phyloP scores from a whole-genome alignment of 2,329 filamentous ascomycete genomes.

The Paraconiothyrium sp. region DNA sequence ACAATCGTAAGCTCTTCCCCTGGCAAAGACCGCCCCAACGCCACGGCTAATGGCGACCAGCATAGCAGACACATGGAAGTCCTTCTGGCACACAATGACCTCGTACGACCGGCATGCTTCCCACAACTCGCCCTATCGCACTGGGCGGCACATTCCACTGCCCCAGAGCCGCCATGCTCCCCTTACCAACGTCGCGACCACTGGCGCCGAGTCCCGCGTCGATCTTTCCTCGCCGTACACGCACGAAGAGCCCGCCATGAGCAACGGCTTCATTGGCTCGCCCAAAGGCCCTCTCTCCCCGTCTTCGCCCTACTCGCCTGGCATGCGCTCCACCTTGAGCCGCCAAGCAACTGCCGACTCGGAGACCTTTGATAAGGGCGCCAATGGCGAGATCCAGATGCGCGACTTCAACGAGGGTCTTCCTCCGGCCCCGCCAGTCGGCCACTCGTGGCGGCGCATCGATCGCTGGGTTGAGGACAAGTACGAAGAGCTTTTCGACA shows the following conservation, averaged over 20 bases:
- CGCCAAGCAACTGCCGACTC: slow-evolving; percentile 66
- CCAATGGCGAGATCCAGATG: slow-evolving; percentile 89
- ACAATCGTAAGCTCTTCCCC: slow-evolving; percentile 40
- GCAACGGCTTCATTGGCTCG: slow-evolving; percentile 69
- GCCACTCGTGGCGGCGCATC: slow-evolving; percentile 93
- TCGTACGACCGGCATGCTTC: slow-evolving; percentile 85
- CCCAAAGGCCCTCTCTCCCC: slow-evolving; percentile 66
- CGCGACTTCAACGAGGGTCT: slow-evolving; percentile 93
- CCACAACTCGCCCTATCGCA: slow-evolving; percentile 91
- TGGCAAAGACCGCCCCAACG: slow-evolving; percentile 15
- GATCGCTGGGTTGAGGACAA: slow-evolving; percentile 94
- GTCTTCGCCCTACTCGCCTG: slow-evolving; percentile 84
- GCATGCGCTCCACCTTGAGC: slow-evolving; percentile 81
- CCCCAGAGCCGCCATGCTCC: slow-evolving; percentile 82
- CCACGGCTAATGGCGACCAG: slow-evolving; percentile 40
- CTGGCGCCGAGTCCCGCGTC: slow-evolving; percentile 83
- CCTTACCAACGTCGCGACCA: slow-evolving; percentile 86
- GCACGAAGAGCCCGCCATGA: slow-evolving; percentile 70
- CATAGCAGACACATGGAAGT: slow-evolving; percentile 71
- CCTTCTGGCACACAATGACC: slow-evolving; percentile 90
- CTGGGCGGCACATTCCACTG: slow-evolving; percentile 88
- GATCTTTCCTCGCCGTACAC: slow-evolving; percentile 83
- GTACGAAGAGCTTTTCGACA: slow-evolving; percentile 93
- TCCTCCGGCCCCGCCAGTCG: slow-evolving; percentile 86
- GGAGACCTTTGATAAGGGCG: slow-evolving; percentile 68